Evolutionary conservation across 139 green algal genomes (phyloP).

Genomic region (Tetratostichococcus sp.): DNA sequence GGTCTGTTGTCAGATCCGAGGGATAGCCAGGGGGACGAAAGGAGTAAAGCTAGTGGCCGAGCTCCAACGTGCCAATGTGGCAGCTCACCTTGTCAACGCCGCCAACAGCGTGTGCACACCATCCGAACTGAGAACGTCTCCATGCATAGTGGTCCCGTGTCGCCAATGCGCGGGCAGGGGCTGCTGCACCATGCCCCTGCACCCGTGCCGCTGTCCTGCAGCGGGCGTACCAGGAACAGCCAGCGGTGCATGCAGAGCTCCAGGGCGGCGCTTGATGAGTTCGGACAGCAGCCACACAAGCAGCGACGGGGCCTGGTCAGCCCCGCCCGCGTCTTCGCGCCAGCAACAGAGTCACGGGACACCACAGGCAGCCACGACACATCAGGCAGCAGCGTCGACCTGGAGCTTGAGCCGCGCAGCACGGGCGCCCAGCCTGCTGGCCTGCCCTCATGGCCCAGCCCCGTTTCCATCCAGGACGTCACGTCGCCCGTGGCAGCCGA

Average conservation of each 20-base stretch:
- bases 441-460: not conserved
- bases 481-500: slow-evolving; percentile 64
- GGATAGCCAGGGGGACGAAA: too few species aligned
- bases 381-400: not conserved
- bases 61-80: too few species aligned
- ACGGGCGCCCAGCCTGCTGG: not conserved
- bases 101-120: too few species aligned
- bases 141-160: not conserved
- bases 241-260: not conserved
- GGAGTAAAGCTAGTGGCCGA: too few species aligned
- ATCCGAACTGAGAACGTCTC: too few species aligned
- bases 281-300: not conserved
- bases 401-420: not conserved
- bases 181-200: not conserved
- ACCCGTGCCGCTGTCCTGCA: not conserved
- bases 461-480: slow-evolving; percentile 35
- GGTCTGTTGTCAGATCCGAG: too few species aligned
- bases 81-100: too few species aligned
- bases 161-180: not conserved
- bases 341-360: not conserved
- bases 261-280: not conserved
- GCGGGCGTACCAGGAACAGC: not conserved
- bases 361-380: not conserved
- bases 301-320: not conserved
- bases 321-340: not conserved